These are phyloP conservation scores for Colletotrichum theobromicola DNA, from an alignment of 2,329 filamentous ascomycete genomes.

Conservation along the genomic window DNA sequence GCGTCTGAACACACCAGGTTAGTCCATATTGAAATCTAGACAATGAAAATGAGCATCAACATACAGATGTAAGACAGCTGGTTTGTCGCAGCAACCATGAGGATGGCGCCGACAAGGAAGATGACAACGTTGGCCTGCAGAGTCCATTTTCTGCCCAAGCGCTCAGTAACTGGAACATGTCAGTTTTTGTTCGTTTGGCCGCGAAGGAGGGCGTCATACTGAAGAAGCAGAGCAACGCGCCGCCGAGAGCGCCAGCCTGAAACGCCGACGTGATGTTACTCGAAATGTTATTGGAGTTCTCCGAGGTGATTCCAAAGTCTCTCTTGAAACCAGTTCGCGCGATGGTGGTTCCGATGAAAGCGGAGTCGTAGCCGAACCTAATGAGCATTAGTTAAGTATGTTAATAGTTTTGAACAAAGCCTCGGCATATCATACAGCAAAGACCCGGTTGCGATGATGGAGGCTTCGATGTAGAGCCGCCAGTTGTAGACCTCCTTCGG, in stretches of 20 bases:
- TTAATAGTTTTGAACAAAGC: fast-evolving
- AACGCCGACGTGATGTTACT: slow-evolving; percentile 52
- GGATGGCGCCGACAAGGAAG: slow-evolving; percentile 48
- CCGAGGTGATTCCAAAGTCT: slow-evolving; percentile 39
- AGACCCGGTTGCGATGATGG: slow-evolving; percentile 53
- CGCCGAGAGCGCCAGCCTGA: slow-evolving; percentile 58
- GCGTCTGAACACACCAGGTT: slow-evolving; percentile 28
- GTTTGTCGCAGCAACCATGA: slow-evolving; percentile 45
- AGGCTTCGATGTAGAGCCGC: slow-evolving; percentile 51
- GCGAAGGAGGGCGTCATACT: slow-evolving; percentile 23
- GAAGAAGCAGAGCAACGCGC: slow-evolving; percentile 52
- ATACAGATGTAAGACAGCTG: slow-evolving; percentile 47
- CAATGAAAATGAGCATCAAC: fast-evolving
- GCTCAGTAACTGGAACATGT: slow-evolving; percentile 41
- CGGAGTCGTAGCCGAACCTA: slow-evolving; percentile 58
- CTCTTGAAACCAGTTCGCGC: slow-evolving; percentile 50
- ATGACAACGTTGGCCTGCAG: slow-evolving; percentile 49
- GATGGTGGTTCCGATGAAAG: slow-evolving; percentile 61
- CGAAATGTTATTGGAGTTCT: slow-evolving; percentile 34
- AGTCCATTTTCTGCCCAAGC: slow-evolving; percentile 54
- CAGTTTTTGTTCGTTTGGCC: fast-evolving
- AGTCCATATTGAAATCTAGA: not conserved
- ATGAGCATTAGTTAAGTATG: not conserved
- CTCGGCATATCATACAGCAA: slow-evolving; percentile 34
- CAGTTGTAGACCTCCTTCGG: slow-evolving; percentile 62